Base-by-base conservation (phyloP, 805 yeast genomes). In the Saccharomyces jurei region DNA sequence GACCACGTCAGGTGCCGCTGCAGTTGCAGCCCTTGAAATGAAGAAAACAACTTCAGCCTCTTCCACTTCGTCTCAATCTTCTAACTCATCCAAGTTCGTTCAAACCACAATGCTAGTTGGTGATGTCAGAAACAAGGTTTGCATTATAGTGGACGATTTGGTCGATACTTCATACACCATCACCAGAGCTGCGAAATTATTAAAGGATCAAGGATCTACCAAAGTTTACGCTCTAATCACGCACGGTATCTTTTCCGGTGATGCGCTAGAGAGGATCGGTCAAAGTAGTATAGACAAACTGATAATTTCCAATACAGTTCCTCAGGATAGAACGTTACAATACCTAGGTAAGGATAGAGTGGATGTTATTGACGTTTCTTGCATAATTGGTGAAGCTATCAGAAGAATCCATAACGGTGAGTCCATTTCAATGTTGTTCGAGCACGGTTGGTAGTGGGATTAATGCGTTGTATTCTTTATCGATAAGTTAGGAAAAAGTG, bases 401-500 rank as follows among this genome's bases (percentile, higher is more conserved):
- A 79, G 99, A 69, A 80, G 99, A 70, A 92, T 94, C 51, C 96
- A 94, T 71, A 94, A 94, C 63, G 99, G 99, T 61, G 99, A 94
- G 74, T 83, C 92, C 14, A 96, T 94, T 17, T 86, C 96, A 21
- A 86, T 89, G 88, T 76, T 94, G 57, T 94, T 91, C 72, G 97
- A 90, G 63, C 91, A 87, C 62, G 95, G 77, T 6, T 73, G 76
- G 73, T 70, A 53, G 50, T 17, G 46, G 8, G 14, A 25, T 25
- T 14, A 22, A 48, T 28, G n/a, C 14, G 36, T 26, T 27, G 2
- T 48, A 28, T 47, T 47, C 17, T 26, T 22, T 50, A 50, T 50
- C 25, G 27, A 41, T 10, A 14, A 27, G 44, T n/a, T 44, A n/a
- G 22, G 27, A 22, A 10, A 46, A 21, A 26, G 41, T 49, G 36